A percentile compares a stretch with the other conserved stretches of the same genome.
Evolutionary conservation across 768 basidiomycete species (phyloP).

Genomic region (Rhizopogon roseolus): DNA sequence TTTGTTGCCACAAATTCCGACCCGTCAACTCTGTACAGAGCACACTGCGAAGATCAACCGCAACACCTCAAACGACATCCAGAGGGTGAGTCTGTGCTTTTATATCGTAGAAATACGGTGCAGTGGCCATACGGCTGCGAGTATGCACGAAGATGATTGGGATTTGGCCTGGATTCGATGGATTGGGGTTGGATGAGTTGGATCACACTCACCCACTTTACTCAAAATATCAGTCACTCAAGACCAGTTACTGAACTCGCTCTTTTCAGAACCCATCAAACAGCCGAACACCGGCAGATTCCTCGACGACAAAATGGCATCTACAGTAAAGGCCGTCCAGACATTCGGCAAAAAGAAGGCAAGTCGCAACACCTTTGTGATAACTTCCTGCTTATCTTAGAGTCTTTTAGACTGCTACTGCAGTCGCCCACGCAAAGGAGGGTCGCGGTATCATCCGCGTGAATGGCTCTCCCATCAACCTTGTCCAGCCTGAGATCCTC

Average conservation of each 20-base stretch:
- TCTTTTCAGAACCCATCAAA: constrained; percentile 12
- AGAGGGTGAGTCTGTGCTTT: constrained; percentile 34
- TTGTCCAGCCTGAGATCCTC: constrained; percentile 92
- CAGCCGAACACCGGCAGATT: constrained; percentile 14
- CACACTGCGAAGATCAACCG: constrained; percentile 8
- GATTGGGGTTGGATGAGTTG: constrained; percentile 31
- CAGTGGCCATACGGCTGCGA: background rate
- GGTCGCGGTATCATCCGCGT: constrained; percentile 95
- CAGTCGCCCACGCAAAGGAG: constrained; percentile 94
- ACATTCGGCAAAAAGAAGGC: constrained; percentile 99
- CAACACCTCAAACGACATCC: constrained; percentile 26
- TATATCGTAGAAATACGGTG: background rate
- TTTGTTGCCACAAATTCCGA: background rate
- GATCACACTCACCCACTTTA: background rate
- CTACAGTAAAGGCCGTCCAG: constrained; percentile 85
- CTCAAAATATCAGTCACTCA: background rate
- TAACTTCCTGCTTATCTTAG: constrained; percentile 3
- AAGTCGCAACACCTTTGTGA: constrained; percentile 20
- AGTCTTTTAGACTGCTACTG: constrained; percentile 80
- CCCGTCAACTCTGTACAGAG: background rate
- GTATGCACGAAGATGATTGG: constrained; percentile 17
- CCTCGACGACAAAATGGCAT: constrained; percentile 48
- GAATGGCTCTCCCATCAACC: constrained; percentile 94
- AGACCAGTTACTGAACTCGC: constrained; percentile 11
- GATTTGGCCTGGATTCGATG: constrained; percentile 36